Evolutionary conservation across 257 asterid genomes (phyloP), one percentile per base, ranked within the genome.

Genomic region (Salvia splendens): DNA sequence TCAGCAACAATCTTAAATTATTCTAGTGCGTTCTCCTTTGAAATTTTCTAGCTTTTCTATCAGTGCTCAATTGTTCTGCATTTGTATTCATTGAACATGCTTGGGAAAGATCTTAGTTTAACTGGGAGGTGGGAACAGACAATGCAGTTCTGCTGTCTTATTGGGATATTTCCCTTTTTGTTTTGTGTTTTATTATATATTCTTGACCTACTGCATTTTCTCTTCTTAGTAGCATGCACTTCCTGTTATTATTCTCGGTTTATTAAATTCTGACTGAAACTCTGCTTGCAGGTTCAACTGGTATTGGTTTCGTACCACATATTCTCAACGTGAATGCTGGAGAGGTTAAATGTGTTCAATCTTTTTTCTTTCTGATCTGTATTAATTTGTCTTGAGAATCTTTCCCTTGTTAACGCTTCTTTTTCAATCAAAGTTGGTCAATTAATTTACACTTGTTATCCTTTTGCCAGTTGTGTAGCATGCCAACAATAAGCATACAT

Each of bases 211-310:
- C n/a, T 16, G 47, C 57, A 11, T 64, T 42, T 5, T 46, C 12
- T 11, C 49, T 68, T 30, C n/a, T 47, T 38, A 59, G 11, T 49
- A 5, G 57, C 67, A 24, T n/a, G 12, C 59, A 51, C 60, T 64
- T 50, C 35, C 16, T 55, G 17, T 60, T 61, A 54, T 71, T 38
- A 38, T 47, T 69, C 7, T 8, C 10, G 2, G 49, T 2, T 28
- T 14, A 16, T 41, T 12, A 62, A 36, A 8, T 61, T 12, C 75
- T 49, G 53, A 68, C 51, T 50, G 24, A 33, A 50, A 68, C 42
- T 62, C 41, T 73, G 65, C 42, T 60, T 73, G 76, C 86, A 82
- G 91, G 88, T 64, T 76, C 91, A 65, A 59, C 67, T 50, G 86
- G 82, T 51, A 58, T 65, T 12, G 83, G 80, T 74, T 77, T 81